Conservation (phyloP, 352 stramenopile species). For the Pythium brachiatum region DNA sequence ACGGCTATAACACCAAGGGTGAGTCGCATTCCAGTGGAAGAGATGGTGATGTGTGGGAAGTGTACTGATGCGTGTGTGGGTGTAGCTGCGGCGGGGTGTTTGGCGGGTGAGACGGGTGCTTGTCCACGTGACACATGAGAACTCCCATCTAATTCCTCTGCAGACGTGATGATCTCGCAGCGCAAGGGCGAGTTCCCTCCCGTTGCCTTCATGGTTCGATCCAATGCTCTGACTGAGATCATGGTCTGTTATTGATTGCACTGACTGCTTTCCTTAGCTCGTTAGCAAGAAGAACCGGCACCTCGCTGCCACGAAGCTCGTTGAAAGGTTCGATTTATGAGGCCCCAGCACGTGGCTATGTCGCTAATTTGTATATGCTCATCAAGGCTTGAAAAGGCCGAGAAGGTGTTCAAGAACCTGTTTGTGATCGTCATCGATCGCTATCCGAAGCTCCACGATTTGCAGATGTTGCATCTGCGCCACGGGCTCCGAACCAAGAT, state of each 20-base stretch:
- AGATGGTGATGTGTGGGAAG: too few species aligned
- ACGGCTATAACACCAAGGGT: slow-evolving; percentile 56
- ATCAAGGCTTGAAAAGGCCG: slow-evolving; percentile 43
- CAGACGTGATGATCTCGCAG: slow-evolving; percentile 81
- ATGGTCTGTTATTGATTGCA: neutral
- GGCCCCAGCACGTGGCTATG: too few species aligned
- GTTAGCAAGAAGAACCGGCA: slow-evolving; percentile 37
- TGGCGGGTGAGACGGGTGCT: slow-evolving; percentile 34
- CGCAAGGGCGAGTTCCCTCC: slow-evolving; percentile 61
- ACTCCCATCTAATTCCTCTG: neutral
- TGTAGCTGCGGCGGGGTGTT: slow-evolving; percentile 47
- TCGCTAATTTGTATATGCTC: neutral
- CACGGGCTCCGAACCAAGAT: slow-evolving; percentile 41
- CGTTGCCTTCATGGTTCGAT: slow-evolving; percentile 60
- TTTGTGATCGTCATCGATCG: slow-evolving; percentile 50
- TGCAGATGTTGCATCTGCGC: slow-evolving; percentile 47
- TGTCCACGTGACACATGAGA: neutral
- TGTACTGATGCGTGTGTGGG: neutral
- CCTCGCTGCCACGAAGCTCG: slow-evolving; percentile 34
- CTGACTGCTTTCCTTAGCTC: slow-evolving; percentile 22
- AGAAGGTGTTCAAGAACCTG: slow-evolving; percentile 60
- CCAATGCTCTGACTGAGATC: neutral
- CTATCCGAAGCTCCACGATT: slow-evolving; percentile 38
- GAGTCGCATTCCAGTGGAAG: neutral
- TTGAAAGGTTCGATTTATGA: slow-evolving; percentile 37